Conservation (phyloP, 441 rosid genomes). For the Kokia cookei region DNA sequence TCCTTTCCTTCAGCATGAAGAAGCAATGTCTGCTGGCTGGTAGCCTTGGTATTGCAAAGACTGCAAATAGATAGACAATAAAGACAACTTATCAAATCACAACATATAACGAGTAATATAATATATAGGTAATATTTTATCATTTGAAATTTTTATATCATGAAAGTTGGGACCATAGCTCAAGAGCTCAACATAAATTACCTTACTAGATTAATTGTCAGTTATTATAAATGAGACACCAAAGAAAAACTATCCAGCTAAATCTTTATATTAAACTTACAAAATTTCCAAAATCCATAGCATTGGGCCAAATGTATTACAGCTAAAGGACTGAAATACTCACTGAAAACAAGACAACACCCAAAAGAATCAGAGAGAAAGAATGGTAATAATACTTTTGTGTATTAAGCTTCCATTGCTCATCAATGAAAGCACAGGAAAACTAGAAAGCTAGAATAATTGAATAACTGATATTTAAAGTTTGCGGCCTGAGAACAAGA, state of each 20-base stretch:
- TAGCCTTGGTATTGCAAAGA: constrained; percentile 78
- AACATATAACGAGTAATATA: not conserved
- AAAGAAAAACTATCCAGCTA: not conserved
- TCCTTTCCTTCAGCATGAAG: constrained; percentile 96
- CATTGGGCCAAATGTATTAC: not conserved
- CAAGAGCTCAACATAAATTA: not conserved
- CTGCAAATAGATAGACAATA: constrained; percentile 25
- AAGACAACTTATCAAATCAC: not conserved
- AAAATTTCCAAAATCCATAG: not conserved
- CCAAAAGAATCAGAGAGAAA: not conserved
- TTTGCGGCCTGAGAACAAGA: not conserved
- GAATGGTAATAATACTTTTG: not conserved
- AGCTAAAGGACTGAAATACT: not conserved
- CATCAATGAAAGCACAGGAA: not conserved
- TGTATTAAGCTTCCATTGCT: not conserved
- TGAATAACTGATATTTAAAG: not conserved
- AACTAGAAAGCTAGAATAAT: not conserved
- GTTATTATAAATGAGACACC: not conserved
- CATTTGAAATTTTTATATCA: not conserved
- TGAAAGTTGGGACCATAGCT: not conserved
- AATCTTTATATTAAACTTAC: not conserved
- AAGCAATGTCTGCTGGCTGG: constrained; percentile 80
- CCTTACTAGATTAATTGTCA: not conserved
- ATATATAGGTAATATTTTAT: not conserved
- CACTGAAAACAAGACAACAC: not conserved